These are phyloP conservation scores for Trametes gibbosa DNA, from an alignment of 768 basidiomycete genomes.

Conservation along the genomic window DNA sequence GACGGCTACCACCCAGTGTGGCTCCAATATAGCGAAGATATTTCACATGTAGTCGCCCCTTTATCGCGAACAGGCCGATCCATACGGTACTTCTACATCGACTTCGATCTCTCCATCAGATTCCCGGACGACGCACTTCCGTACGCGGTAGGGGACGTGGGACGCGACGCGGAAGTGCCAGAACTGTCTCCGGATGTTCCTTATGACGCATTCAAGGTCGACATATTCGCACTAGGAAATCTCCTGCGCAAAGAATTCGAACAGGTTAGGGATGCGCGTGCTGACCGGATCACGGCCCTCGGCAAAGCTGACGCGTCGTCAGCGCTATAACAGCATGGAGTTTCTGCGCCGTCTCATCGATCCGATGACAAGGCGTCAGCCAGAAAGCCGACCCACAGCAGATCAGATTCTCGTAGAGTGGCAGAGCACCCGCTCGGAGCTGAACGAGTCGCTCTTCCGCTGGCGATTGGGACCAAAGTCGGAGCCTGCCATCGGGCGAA, in stretches of 20 bases:
- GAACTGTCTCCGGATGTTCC: slow-evolving; percentile 21
- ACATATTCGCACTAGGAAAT: slow-evolving; percentile 24
- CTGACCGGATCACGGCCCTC: background rate
- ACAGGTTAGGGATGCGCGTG: slow-evolving; percentile 2
- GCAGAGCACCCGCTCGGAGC: background rate
- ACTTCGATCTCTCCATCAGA: slow-evolving; percentile 22
- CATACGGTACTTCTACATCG: slow-evolving; percentile 30
- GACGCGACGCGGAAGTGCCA: slow-evolving; percentile 23
- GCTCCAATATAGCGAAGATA: slow-evolving; percentile 32
- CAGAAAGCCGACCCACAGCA: slow-evolving; percentile 12
- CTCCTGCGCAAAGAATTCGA: slow-evolving; percentile 20
- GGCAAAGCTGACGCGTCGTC: background rate
- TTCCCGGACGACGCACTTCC: slow-evolving; percentile 13
- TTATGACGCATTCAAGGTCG: slow-evolving; percentile 26
- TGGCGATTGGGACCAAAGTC: background rate
- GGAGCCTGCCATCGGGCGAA: background rate
- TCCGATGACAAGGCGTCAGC: slow-evolving; percentile 9
- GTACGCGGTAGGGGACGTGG: slow-evolving; percentile 14
- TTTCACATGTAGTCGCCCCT: slow-evolving; percentile 27
- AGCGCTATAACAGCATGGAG: slow-evolving; percentile 15
- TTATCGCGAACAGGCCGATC: slow-evolving; percentile 33
- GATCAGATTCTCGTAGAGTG: slow-evolving; percentile 6
- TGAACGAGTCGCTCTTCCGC: background rate
- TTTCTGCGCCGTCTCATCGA: slow-evolving; percentile 14
- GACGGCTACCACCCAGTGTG: slow-evolving; percentile 25